Base-by-base conservation (phyloP, 208 protist species). In the Trypanosoma brucei region DNA sequence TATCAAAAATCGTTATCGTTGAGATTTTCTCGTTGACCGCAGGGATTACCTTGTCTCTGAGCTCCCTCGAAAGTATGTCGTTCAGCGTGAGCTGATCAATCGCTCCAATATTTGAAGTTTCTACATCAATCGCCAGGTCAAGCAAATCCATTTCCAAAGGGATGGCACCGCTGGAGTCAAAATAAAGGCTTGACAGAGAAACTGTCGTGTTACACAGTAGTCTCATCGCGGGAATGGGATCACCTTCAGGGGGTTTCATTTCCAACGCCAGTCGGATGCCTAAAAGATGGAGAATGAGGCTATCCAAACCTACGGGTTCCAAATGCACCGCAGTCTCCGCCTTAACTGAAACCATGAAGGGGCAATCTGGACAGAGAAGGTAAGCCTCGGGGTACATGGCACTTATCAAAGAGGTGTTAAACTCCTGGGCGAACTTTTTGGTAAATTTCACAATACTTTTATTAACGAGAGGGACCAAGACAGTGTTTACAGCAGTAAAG, bases 331-430 rank as follows among this genome's bases (percentile, higher is more conserved):
- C 38, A 3, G 52, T 48, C 6, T 31, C 35, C 2, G 68, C 5
- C 4, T 34, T 11, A 39, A 83, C 36, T 31, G 53, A 50, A 1
- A 73, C 14, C 13, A 53, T 60, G 65, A 93, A 57, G 4, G 37
- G 7, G 50, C 87, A 93, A n/a, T 87, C 61, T 2, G 65, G 68
- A 54, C 87, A 93, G 45, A 81, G 39, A 4, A 54, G 38, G 57
- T 84, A 83, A 13, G 75, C 33, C 6, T 65, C 67, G 3, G 87
- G 87, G 36, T 83, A 74, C 3, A 90, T 63, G 9, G 79, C 61
- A 31, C 62, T n/a, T 35, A 93, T 62, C 3, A 83, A 22, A 9
- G 78, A 75, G 0, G 81, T 83, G 58, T 86, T 91, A 51, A 72
- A 72, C 30, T 70, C 35, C 1, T 39, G 1, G 1, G 75, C 64